Evolutionary conservation across 768 basidiomycete genomes (phyloP).

Genomic region (Leccinum arenicola): DNA sequence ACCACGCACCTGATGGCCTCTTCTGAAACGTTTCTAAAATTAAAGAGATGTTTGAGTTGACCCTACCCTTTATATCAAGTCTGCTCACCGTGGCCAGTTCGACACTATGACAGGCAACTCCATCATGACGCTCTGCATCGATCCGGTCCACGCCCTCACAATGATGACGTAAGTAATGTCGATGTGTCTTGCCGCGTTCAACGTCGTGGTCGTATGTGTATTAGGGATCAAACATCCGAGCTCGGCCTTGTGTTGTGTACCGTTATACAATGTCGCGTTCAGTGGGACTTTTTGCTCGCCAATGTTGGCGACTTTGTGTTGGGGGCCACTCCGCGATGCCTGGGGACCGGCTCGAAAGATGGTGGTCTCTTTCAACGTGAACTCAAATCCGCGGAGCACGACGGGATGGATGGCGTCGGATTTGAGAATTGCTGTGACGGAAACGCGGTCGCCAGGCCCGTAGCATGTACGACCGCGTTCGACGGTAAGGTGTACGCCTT

Average conservation of each 20-base stretch:
- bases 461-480: conserved; percentile 78
- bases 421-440: conserved; percentile 67
- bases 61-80: neutral
- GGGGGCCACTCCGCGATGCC: conserved; percentile 51
- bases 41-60: neutral
- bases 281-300: conserved; percentile 71
- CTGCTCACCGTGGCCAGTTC: conserved; percentile 77
- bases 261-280: conserved; percentile 72
- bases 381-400: conserved; percentile 80
- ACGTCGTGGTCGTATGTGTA: conserved; percentile 75
- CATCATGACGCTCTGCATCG: conserved; percentile 59
- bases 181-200: conserved; percentile 80
- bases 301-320: conserved; percentile 51
- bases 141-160: conserved; percentile 76
- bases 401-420: conserved; percentile 67
- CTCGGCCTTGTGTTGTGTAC: conserved; percentile 69
- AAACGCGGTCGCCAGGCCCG: conserved; percentile 81
- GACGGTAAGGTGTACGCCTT: conserved; percentile 72
- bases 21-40: conserved; percentile 60
- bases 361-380: conserved; percentile 73
- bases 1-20: conserved; percentile 56
- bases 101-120: conserved; percentile 80
- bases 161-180: conserved; percentile 79
- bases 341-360: conserved; percentile 67
- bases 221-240: conserved; percentile 65